Evolutionary conservation across 257 asterid species (phyloP).

Genomic region (Nemophila menziesii): DNA sequence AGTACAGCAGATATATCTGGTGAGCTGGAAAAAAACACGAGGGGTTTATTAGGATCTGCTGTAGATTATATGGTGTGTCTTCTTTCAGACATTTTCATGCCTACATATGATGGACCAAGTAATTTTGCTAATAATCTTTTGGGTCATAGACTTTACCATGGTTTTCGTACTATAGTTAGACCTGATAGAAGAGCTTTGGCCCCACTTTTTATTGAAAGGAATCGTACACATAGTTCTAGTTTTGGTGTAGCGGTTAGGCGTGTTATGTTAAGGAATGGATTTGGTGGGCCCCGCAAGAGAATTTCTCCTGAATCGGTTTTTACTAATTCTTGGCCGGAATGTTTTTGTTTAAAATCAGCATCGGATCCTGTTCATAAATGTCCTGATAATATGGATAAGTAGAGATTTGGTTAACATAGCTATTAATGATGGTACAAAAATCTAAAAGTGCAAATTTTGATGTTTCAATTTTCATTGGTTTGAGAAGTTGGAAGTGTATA

Average conservation of each 20-base stretch:
- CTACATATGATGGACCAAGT: slow-evolving; percentile 98
- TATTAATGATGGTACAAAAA: too few species aligned
- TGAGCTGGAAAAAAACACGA: slow-evolving; percentile 31
- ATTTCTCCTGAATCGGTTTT: slow-evolving; percentile 80
- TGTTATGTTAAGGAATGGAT: slow-evolving; percentile 56
- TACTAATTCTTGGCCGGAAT: slow-evolving; percentile 94
- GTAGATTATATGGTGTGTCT: slow-evolving; percentile 99
- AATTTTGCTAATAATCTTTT: slow-evolving; percentile 93
- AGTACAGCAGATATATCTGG: slow-evolving; percentile 44
- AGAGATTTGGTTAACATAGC: too few species aligned
- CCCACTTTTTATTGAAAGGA: slow-evolving; percentile 65
- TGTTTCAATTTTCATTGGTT: too few species aligned
- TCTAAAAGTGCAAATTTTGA: too few species aligned
- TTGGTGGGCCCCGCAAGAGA: slow-evolving; percentile 87
- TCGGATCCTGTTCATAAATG: slow-evolving; percentile 59
- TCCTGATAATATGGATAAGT: too few species aligned
- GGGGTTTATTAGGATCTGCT: slow-evolving; percentile 81
- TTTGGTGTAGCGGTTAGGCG: slow-evolving; percentile 70
- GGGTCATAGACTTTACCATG: slow-evolving; percentile 93
- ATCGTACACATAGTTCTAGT: slow-evolving; percentile 48
- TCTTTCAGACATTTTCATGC: slow-evolving; percentile 87
- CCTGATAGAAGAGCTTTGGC: slow-evolving; percentile 88
- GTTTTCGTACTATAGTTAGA: slow-evolving; percentile 77
- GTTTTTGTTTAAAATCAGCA: slow-evolving; percentile 72
- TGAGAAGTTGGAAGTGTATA: too few species aligned